Percentiles rank a stretch among this genome's conserved stretches.
Conservation (phyloP, 208 protist genomes). For the Trypanosoma mega region DNA sequence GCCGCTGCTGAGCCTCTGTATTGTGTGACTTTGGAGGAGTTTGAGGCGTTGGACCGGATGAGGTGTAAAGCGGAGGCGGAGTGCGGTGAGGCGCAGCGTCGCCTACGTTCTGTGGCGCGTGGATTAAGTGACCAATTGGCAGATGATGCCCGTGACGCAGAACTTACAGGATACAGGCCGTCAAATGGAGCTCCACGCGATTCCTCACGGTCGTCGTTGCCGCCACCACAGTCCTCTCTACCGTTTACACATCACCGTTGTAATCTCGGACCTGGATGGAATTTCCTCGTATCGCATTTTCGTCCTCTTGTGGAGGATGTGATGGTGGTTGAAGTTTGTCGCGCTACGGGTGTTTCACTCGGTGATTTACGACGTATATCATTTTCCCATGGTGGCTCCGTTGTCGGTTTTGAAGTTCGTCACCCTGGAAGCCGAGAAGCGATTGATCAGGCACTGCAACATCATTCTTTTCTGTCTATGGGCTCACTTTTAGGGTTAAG, state of each 20-base stretch:
- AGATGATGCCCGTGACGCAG: no score
- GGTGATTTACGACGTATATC: constrained; percentile 8
- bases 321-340: constrained; percentile 20
- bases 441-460: constrained; percentile 2
- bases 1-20: neutral
- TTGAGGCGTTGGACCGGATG: neutral
- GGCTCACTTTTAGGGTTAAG: neutral
- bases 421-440: neutral
- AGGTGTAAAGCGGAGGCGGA: neutral
- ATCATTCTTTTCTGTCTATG: constrained; percentile 12
- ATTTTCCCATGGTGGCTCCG: constrained; percentile 7
- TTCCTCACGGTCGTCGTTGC: no score
- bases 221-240: no score
- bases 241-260: constrained; percentile 5
- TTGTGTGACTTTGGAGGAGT: constrained; percentile 11
- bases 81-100: neutral
- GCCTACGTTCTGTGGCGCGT: neutral
- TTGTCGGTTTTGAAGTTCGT: constrained; percentile 15
- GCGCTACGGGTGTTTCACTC: constrained; percentile 4
- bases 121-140: neutral
- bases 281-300: constrained; percentile 1
- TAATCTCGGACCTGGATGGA: constrained; percentile 5
- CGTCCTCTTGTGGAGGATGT: constrained; percentile 23
- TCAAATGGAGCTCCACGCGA: no score
- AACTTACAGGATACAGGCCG: no score